Conservation (phyloP, 78 protist genomes). For the Paratrimastix pyriformis region DNA sequence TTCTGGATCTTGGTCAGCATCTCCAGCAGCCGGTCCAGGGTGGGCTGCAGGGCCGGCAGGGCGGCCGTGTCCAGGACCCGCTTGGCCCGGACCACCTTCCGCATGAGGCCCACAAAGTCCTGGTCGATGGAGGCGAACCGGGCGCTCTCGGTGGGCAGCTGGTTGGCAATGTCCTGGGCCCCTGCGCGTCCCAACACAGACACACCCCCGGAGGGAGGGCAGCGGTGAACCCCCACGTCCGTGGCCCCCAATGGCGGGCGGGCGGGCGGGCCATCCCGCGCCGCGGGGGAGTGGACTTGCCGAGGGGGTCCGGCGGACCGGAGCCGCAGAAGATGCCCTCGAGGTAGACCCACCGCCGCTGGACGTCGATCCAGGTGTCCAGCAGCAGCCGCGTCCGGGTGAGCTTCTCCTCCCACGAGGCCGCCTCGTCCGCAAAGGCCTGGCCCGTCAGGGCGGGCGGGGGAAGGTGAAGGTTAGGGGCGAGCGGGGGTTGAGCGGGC, state of each 20-base stretch:
- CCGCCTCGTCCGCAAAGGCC: conserved; percentile 71
- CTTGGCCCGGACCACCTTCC: conserved; percentile 45
- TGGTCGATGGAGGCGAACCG: conserved; percentile 63
- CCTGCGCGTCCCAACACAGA: background rate
- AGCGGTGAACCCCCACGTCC: no score
- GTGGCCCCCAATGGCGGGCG: no score
- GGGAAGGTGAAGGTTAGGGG: background rate
- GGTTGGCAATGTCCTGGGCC: conserved; percentile 64
- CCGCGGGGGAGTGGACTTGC: no score
- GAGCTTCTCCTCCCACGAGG: conserved; percentile 76
- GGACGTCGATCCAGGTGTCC: conserved; percentile 85
- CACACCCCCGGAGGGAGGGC: no score
- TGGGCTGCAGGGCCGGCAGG: conserved; percentile 44
- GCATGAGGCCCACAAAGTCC: conserved; percentile 73
- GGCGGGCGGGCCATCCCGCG: no score
- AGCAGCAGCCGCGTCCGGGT: conserved; percentile 47
- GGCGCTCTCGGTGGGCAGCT: conserved; percentile 71
- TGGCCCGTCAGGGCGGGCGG: background rate
- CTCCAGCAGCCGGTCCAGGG: conserved; percentile 68
- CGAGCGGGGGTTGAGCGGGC: background rate
- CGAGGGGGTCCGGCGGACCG: no score
- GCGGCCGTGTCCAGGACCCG: conserved; percentile 61
- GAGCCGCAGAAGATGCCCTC: conserved; percentile 83
- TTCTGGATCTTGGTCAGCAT: conserved; percentile 77
- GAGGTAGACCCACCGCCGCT: conserved; percentile 88